Percentiles rank a stretch among this genome's conserved stretches.
These are phyloP conservation scores for Zymoseptoria pseudotritici DNA, from an alignment of 2,329 filamentous ascomycete species.

Conservation along the genomic window DNA sequence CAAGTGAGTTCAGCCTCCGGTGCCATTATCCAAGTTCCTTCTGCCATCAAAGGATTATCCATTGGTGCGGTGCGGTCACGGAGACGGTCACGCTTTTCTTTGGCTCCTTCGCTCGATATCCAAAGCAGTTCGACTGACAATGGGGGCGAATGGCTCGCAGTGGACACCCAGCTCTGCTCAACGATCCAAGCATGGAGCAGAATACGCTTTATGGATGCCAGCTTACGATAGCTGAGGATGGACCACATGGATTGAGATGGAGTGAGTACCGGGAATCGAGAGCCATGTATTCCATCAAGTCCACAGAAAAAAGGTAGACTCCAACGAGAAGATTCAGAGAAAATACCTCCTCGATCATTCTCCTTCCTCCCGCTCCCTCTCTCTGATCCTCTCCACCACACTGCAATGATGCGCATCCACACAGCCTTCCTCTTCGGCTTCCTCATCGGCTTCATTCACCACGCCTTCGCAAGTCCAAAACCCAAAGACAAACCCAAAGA, in stretches of 20 bases:
- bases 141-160: neutral
- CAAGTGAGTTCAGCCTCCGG: neutral
- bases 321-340: neutral
- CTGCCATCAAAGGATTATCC: neutral
- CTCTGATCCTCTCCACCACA: neutral
- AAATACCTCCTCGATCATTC: neutral
- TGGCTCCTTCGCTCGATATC: neutral
- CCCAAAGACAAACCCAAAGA: neutral
- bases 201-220: neutral
- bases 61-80: neutral
- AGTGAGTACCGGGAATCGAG: neutral
- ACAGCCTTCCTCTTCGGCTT: neutral
- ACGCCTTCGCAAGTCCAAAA: neutral
- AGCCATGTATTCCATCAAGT: too few species aligned
- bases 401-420: neutral
- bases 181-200: neutral
- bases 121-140: neutral
- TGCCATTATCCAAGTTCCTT: neutral
- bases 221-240: neutral
- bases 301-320: neutral
- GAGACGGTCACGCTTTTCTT: neutral
- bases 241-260: neutral
- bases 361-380: neutral
- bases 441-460: neutral
- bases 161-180: neutral